Evolutionary conservation across 805 yeast species (phyloP), one percentile per base, ranked within the genome.

Genomic region (Saccharomyces kudriavzevii): DNA sequence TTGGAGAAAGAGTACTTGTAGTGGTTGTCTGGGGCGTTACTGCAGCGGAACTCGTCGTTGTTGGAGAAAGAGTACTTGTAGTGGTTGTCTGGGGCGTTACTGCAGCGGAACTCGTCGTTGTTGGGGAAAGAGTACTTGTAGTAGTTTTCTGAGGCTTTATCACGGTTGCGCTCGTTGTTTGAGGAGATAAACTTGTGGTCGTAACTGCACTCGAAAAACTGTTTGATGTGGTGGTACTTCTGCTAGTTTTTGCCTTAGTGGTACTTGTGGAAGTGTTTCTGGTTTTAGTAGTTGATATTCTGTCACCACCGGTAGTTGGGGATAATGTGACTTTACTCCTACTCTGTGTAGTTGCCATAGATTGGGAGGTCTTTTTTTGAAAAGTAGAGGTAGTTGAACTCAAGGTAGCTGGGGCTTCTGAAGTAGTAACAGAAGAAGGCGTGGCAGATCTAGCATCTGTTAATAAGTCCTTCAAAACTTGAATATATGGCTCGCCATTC

Each of bases 401-500:
- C 13, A 63, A 14, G 22, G 62, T 48, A 29, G 59, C 40, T 24
- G 65, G 25, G 20, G 61, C 24, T 29, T 65, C 40, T 31, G 67
- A 22, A 17, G 63, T 17, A 14, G 66, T 40, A 30, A 40, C 26
- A 9, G 43, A 6, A 24, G 48, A n/a, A 25, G 48, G 5, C 31
- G 45, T 4, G 45, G 50, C 11, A 30, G 50, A 14, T 2, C 22
- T 9, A 5, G 61, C 49, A 14, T 60, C 62, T 13, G 65, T 67
- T 58, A 81, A 66, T 46, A 77, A 63, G 27, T 66, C 55, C 65
- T 79, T 79, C 67, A 82, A 64, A 43, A 70, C 73, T 30, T 64
- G 66, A 13, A 76, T 77, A 56, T 76, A 79, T 13, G 76, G 57
- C 26, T 58, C 62, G 40, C 79, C 84, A 54, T 74, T 73, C 40